phyloP scores from a whole-genome alignment of 768 basidiomycete species.

The Hericium coralloides region DNA sequence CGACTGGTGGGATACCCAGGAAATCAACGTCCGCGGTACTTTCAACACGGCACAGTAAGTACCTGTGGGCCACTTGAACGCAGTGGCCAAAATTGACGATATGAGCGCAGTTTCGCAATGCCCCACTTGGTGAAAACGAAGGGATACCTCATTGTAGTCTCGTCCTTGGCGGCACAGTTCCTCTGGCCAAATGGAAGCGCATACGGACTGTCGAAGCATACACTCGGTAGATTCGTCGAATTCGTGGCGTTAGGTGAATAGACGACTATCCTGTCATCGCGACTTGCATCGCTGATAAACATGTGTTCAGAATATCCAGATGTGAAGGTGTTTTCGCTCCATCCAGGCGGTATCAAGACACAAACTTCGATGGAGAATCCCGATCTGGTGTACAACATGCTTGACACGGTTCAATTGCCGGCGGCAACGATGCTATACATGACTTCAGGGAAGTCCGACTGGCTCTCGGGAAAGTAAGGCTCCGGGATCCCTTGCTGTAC shows the following conservation, averaged over 20 bases:
- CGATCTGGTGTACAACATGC: neutral
- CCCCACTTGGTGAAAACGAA: neutral
- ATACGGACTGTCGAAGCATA: constrained; percentile 2
- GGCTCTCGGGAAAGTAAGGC: constrained; percentile 15
- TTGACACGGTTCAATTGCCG: constrained; percentile 14
- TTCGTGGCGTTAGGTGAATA: constrained; percentile 1
- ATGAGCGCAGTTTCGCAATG: neutral
- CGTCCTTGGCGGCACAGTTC: neutral
- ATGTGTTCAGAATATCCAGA: constrained; percentile 1
- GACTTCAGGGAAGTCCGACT: constrained; percentile 16
- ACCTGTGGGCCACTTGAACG: neutral
- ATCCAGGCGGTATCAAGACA: constrained; percentile 3
- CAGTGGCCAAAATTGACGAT: neutral
- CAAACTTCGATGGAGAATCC: neutral
- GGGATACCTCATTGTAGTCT: constrained; percentile 1
- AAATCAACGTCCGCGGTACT: constrained; percentile 17
- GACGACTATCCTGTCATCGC: neutral
- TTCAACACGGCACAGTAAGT: constrained; percentile 17
- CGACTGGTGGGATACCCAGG: constrained; percentile 18
- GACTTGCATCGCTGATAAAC: neutral
- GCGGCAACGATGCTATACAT: constrained; percentile 15
- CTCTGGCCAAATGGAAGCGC: neutral
- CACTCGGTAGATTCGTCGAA: constrained; percentile 4
- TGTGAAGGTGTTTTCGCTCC: constrained; percentile 4
- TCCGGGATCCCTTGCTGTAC: neutral